These are phyloP conservation scores for Saccharum officinarum DNA, from an alignment of 176 grass and related monocot genomes.

Conservation along the genomic window DNA sequence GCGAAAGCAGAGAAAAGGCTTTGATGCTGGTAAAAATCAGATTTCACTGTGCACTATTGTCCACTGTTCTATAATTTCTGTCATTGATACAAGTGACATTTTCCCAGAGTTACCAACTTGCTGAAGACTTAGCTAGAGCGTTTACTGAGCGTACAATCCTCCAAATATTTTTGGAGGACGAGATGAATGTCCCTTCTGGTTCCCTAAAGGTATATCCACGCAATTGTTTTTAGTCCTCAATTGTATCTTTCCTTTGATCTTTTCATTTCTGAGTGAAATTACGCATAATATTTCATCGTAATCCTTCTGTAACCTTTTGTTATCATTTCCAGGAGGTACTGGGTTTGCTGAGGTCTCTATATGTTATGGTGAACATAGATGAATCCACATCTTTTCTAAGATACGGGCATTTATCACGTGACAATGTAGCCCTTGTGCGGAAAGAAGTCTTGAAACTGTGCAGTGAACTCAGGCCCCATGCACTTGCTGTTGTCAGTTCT, in stretches of 20 bases:
- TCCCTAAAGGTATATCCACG: conserved; percentile 67
- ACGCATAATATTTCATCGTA: neutral
- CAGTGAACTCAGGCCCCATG: conserved; percentile 77
- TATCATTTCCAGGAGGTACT: conserved; percentile 61
- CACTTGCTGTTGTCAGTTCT: conserved; percentile 69
- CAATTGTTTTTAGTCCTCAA: neutral
- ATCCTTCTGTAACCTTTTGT: conserved; percentile 15
- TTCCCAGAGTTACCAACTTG: conserved; percentile 86
- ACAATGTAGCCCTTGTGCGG: conserved; percentile 60
- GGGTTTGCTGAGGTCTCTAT: conserved; percentile 88
- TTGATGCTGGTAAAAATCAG: conserved; percentile 68
- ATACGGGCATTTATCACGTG: conserved; percentile 71
- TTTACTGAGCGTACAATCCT: conserved; percentile 82
- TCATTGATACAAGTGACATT: conserved; percentile 24
- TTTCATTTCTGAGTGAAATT: neutral
- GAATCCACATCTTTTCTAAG: conserved; percentile 86
- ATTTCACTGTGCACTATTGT: neutral
- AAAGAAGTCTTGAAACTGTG: conserved; percentile 81
- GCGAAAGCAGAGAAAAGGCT: conserved; percentile 79
- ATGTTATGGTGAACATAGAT: conserved; percentile 76
- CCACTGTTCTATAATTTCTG: neutral
- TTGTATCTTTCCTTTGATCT: neutral
- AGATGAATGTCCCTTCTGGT: conserved; percentile 50
- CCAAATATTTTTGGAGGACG: conserved; percentile 76
- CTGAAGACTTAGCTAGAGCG: conserved; percentile 83